Percentiles rank a stretch among this genome's conserved stretches.
phyloP scores from a whole-genome alignment of 2,329 filamentous ascomycete genomes.

The Triangularia verruculosa region DNA sequence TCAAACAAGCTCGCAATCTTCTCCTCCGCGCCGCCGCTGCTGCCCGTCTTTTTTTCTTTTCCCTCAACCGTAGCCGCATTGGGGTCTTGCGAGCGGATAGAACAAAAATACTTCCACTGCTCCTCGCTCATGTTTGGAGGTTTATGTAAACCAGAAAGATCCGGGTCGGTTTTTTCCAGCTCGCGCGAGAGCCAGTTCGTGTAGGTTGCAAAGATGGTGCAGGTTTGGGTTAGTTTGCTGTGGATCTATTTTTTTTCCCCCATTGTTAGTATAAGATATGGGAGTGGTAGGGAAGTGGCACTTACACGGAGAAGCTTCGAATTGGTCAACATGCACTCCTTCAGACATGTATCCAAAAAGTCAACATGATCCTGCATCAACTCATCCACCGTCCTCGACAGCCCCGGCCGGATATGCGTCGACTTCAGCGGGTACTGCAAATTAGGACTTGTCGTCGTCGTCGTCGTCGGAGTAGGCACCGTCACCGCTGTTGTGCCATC shows the following conservation, averaged over 20 bases:
- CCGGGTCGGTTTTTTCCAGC: conserved; percentile 78
- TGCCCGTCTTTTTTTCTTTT: conserved; percentile 31
- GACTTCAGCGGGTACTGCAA: background rate
- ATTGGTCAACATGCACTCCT: conserved; percentile 98
- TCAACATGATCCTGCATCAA: conserved; percentile 99
- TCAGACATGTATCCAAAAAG: conserved; percentile 94
- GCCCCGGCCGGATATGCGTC: conserved; percentile 27
- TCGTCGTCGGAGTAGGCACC: background rate
- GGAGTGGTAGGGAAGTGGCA: conserved; percentile 13
- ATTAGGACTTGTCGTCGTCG: background rate
- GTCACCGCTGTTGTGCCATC: conserved; percentile 19
- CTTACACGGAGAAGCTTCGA: conserved; percentile 85
- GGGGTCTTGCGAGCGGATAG: conserved; percentile 42
- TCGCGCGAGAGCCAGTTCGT: conserved; percentile 83
- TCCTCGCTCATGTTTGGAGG: conserved; percentile 58
- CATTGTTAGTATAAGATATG: conserved; percentile 24
- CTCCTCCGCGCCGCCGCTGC: conserved; percentile 54
- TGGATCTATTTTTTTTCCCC: conserved; percentile 92
- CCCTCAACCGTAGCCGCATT: conserved; percentile 31
- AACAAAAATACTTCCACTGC: conserved; percentile 59
- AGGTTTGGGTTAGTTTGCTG: conserved; percentile 94
- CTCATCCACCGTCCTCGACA: conserved; percentile 81
- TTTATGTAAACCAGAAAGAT: conserved; percentile 59
- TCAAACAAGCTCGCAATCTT: conserved; percentile 68
- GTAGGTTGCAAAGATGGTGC: conserved; percentile 89